phyloP scores from a whole-genome alignment of 1,284 basidiomycete species.

The Cryptococcus sp. region DNA sequence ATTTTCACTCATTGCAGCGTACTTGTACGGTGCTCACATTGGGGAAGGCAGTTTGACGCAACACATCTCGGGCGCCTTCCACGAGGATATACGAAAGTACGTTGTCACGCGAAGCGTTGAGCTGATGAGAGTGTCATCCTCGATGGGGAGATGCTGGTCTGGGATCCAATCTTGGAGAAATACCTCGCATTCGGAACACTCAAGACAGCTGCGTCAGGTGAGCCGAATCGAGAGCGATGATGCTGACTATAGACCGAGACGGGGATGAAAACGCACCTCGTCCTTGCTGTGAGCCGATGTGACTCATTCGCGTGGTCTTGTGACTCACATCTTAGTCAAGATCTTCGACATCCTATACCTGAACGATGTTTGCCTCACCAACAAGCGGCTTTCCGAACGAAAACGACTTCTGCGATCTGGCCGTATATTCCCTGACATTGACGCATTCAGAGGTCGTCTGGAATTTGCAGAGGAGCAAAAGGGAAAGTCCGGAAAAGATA shows the following conservation, averaged over 20 bases:
- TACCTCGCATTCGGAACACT: constrained; percentile 85
- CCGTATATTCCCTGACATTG: constrained; percentile 37
- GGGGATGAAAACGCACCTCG: constrained; percentile 66
- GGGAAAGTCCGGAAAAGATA: constrained; percentile 71
- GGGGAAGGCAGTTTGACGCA: constrained; percentile 80
- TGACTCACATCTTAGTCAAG: constrained; percentile 59
- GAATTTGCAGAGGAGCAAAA: constrained; percentile 67
- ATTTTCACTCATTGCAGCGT: constrained; percentile 36
- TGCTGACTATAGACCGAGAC: constrained; percentile 54
- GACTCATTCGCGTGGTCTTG: not conserved
- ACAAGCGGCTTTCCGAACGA: constrained; percentile 44
- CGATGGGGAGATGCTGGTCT: constrained; percentile 95
- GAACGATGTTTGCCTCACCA: constrained; percentile 51
- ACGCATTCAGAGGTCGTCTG: constrained; percentile 61
- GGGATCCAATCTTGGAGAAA: constrained; percentile 79
- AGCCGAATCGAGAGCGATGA: constrained; percentile 14
- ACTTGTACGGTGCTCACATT: constrained; percentile 77
- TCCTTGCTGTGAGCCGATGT: constrained; percentile 69
- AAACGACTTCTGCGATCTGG: constrained; percentile 40
- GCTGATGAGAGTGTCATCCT: constrained; percentile 65
- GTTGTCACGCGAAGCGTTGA: constrained; percentile 33
- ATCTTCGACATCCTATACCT: constrained; percentile 87
- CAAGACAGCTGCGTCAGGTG: constrained; percentile 80
- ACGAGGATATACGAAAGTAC: constrained; percentile 69
- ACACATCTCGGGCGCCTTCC: constrained; percentile 67